These are phyloP conservation scores for Aspergillus campestris DNA, from an alignment of 495 filamentous ascomycete genomes.

Conservation along the genomic window DNA sequence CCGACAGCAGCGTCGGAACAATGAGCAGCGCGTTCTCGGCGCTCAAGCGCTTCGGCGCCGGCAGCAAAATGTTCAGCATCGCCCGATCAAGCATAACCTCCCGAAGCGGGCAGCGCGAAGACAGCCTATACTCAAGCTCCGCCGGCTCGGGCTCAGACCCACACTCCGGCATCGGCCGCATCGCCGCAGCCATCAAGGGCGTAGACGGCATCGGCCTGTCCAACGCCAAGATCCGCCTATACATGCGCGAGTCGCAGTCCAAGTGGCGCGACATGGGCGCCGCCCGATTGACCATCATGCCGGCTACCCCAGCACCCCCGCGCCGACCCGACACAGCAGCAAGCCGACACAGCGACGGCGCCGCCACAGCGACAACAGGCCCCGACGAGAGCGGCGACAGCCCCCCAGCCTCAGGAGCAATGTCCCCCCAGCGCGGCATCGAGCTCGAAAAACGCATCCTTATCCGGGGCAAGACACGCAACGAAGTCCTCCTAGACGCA, in stretches of 20 bases:
- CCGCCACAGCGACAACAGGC: constrained; percentile 11
- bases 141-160: constrained; percentile 40
- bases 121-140: constrained; percentile 53
- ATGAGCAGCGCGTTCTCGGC: constrained; percentile 63
- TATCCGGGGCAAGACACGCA: constrained; percentile 58
- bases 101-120: constrained; percentile 44
- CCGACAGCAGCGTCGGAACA: constrained; percentile 50
- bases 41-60: constrained; percentile 57
- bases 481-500: constrained; percentile 67
- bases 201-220: constrained; percentile 52
- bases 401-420: constrained; percentile 26
- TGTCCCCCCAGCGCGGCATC: constrained; percentile 26
- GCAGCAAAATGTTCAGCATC: constrained; percentile 69
- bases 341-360: constrained; percentile 20
- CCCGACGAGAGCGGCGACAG: constrained; percentile 6
- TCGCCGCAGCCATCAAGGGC: constrained; percentile 44
- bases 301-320: constrained; percentile 47
- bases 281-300: constrained; percentile 72
- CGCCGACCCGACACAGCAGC: constrained; percentile 27
- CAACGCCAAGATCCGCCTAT: constrained; percentile 75
- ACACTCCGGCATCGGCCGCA: constrained; percentile 48
- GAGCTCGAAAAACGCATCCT: constrained; percentile 73
- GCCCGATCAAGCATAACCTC: constrained; percentile 53
- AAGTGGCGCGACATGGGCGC: constrained; percentile 90
- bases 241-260: constrained; percentile 62